A percentile compares a stretch with the other conserved stretches of the same genome.
These are phyloP conservation scores for Dryadomyces quercivorus DNA, from an alignment of 2,329 filamentous ascomycete genomes.

Conservation along the genomic window DNA sequence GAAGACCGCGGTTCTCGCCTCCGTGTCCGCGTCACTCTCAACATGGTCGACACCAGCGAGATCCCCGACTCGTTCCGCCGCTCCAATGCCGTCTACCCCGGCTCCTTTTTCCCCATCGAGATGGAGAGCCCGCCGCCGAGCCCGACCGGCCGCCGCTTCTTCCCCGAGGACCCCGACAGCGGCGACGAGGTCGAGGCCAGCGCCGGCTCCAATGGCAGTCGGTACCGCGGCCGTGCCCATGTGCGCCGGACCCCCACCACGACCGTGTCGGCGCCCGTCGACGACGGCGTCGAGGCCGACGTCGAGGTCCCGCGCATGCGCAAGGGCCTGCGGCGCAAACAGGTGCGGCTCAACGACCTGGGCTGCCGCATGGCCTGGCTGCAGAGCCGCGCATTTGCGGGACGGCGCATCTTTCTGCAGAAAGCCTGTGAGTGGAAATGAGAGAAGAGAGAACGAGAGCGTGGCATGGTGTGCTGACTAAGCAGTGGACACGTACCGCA, in stretches of 20 bases:
- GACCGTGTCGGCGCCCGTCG: constrained; percentile 50
- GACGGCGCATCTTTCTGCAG: constrained; percentile 76
- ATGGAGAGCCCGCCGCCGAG: constrained; percentile 79
- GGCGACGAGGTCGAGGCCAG: constrained; percentile 30
- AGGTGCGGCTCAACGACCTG: constrained; percentile 84
- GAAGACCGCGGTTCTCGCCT: constrained; percentile 79
- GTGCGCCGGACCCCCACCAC: constrained; percentile 17
- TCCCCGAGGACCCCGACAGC: constrained; percentile 49
- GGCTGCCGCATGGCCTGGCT: constrained; percentile 96
- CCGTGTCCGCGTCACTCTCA: constrained; percentile 83
- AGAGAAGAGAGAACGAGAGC: neutral
- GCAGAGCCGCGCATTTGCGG: constrained; percentile 83
- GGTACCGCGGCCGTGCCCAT: constrained; percentile 6
- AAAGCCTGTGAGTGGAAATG: constrained; percentile 70
- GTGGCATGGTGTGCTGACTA: neutral
- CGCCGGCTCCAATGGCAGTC: constrained; percentile 15
- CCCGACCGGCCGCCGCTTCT: constrained; percentile 62
- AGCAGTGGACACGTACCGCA: constrained; percentile 87
- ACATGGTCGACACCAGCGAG: constrained; percentile 86
- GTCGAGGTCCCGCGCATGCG: constrained; percentile 65
- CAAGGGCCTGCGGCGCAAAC: constrained; percentile 58
- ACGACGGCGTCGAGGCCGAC: constrained; percentile 51
- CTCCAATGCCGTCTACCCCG: constrained; percentile 77
- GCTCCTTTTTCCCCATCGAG: constrained; percentile 84
- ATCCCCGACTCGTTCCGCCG: constrained; percentile 93